Base-by-base conservation (phyloP, 345 rosid genomes). In the Clarkia xantiana region DNA sequence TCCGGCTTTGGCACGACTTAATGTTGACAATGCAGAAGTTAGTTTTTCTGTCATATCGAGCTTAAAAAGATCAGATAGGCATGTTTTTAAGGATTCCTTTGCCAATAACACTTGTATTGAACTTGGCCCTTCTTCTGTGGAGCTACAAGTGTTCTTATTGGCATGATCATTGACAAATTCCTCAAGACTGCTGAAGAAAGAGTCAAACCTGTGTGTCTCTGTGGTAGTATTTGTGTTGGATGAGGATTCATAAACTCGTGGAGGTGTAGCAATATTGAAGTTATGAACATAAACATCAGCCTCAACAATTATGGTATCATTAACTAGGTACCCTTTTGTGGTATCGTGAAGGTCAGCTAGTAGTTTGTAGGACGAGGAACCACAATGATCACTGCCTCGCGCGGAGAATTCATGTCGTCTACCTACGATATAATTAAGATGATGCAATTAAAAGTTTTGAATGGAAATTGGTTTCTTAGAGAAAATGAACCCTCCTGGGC, bases 1-100 rank as follows among this genome's bases (percentile, higher is more conserved):
- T 9, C 49, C 25, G 13, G 29, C 49, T 46, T 12, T 12, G 49
- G 49, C 22, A 45, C 19, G 22, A 23, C 49, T 45, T 45, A 45
- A 45, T 19, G 19, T 19, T 10, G 29, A 18, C 5, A 18, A 9
- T 22, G 49, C 29, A 9, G 49, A 46, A 19, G 25, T n/a, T n/a
- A n/a, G n/a, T n/a, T n/a, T n/a, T n/a, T n/a, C n/a, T n/a, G n/a
- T n/a, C n/a, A n/a, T n/a, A n/a, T n/a, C n/a, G n/a, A n/a, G n/a
- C n/a, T n/a, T n/a, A n/a, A n/a, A n/a, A n/a, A n/a, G n/a, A n/a
- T n/a, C n/a, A n/a, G n/a, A n/a, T n/a, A n/a, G 20, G 14, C 29
- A 18, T 46, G 18, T 29, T 7, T 18, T 46, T 29, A 46, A 46
- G 6, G 29, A 13, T 13, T 46, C 13, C 49, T 46, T 46, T 12